Conservation (phyloP, 2,329 filamentous ascomycete genomes). For the Aureobasidium musti region DNA sequence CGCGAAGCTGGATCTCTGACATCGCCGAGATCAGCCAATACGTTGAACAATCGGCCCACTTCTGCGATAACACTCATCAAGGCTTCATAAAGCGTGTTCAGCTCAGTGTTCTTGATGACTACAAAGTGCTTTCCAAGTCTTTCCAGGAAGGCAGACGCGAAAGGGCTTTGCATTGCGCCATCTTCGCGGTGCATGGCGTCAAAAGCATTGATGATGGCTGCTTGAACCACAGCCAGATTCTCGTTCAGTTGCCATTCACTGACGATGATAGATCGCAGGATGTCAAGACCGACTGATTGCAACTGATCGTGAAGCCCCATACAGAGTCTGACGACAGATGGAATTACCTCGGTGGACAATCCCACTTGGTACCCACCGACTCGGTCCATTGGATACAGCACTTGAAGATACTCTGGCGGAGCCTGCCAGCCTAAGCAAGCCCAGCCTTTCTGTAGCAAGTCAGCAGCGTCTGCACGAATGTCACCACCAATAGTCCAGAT, state of each 20-base stretch:
- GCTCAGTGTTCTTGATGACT: constrained; percentile 63
- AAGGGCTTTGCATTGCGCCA: constrained; percentile 1
- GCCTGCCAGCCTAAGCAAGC: constrained; percentile 97
- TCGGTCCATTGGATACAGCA: constrained; percentile 72
- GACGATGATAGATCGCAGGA: constrained; percentile 96
- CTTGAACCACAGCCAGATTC: constrained; percentile 86
- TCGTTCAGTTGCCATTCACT: constrained; percentile 97
- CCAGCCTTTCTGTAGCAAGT: constrained; percentile 82
- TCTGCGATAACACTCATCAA: constrained; percentile 78
- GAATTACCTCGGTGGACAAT: constrained; percentile 90
- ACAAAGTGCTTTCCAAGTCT: constrained; percentile 83
- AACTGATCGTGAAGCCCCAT: constrained; percentile 93
- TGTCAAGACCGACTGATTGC: constrained; percentile 84
- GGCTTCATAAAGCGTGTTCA: constrained; percentile 74
- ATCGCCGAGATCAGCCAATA: constrained; percentile 81
- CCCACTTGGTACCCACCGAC: constrained; percentile 98
- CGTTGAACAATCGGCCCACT: constrained; percentile 85
- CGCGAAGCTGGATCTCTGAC: constrained; percentile 67
- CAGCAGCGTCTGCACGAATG: constrained; percentile 86
- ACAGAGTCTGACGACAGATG: constrained; percentile 89
- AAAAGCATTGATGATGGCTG: constrained; percentile 93
- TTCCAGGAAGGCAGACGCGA: constrained; percentile 62
- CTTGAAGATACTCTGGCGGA: constrained; percentile 69
- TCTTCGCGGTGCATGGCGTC: constrained; percentile 78
- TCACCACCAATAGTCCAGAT: constrained; percentile 99